These are phyloP conservation scores for Neobulgaria alba DNA, from an alignment of 2,329 filamentous ascomycete species.

Conservation along the genomic window DNA sequence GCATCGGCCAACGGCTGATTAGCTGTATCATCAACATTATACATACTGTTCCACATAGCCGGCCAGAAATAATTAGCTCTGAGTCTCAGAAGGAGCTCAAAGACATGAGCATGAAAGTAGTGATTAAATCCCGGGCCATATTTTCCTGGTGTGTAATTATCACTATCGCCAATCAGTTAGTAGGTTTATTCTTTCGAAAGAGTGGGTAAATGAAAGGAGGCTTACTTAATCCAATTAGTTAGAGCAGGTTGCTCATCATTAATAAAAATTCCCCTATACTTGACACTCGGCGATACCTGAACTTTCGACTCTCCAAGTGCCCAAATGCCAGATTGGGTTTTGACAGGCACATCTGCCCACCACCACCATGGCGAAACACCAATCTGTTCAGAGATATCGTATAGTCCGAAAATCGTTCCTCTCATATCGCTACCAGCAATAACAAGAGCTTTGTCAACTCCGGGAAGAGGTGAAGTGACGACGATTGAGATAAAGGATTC, in stretches of 20 bases:
- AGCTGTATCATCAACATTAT: constrained; percentile 59
- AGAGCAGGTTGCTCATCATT: constrained; percentile 53
- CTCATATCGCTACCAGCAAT: constrained; percentile 59
- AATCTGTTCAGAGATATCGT: constrained; percentile 65
- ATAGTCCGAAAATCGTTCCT: constrained; percentile 61
- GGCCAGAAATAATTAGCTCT: constrained; percentile 72
- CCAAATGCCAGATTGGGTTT: constrained; percentile 37
- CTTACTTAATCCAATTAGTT: constrained; percentile 51
- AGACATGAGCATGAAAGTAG: constrained; percentile 61
- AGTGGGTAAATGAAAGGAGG: not conserved
- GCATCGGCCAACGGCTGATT: constrained; percentile 64
- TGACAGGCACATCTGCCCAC: constrained; percentile 45
- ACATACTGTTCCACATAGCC: constrained; percentile 62
- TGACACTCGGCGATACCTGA: constrained; percentile 43
- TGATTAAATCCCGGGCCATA: constrained; percentile 41
- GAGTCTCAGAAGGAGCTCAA: constrained; percentile 61
- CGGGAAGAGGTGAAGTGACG: constrained; percentile 47
- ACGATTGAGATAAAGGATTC: constrained; percentile 57
- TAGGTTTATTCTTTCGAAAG: not conserved
- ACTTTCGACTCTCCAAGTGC: constrained; percentile 35
- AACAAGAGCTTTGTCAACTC: constrained; percentile 50
- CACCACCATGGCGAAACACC: constrained; percentile 59
- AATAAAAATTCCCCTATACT: constrained; percentile 51
- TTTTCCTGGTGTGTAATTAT: constrained; percentile 34
- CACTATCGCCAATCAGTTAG: constrained; percentile 23